Conservation (phyloP, 495 filamentous ascomycete species). For the Podospora anserina region DNA sequence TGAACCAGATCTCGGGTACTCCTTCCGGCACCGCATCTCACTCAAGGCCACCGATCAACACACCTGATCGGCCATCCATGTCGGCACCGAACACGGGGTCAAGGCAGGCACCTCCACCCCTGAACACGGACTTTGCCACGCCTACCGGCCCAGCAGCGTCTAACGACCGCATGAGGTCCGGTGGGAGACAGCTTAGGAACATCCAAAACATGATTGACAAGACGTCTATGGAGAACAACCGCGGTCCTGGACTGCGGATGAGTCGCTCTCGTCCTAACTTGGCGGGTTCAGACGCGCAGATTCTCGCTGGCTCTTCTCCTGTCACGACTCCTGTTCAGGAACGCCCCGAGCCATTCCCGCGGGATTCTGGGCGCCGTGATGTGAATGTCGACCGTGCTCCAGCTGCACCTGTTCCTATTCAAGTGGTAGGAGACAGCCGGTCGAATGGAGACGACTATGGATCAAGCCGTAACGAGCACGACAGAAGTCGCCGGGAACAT, state of each 20-base stretch:
- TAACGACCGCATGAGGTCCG: slow-evolving; percentile 45
- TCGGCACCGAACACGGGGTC: slow-evolving; percentile 23
- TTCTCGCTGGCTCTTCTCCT: slow-evolving; percentile 46
- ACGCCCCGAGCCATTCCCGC: slow-evolving; percentile 39
- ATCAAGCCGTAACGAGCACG: slow-evolving; percentile 36
- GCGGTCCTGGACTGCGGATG: slow-evolving; percentile 34
- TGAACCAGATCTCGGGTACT: slow-evolving; percentile 35
- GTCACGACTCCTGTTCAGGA: slow-evolving; percentile 45
- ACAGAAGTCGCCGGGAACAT: slow-evolving; percentile 44
- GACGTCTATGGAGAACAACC: slow-evolving; percentile 34
- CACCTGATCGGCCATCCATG: slow-evolving; percentile 36
- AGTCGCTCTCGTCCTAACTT: slow-evolving; percentile 40
- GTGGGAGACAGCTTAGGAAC: slow-evolving; percentile 46
- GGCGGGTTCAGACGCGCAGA: slow-evolving; percentile 47
- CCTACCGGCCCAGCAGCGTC: slow-evolving; percentile 49
- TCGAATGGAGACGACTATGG: slow-evolving; percentile 37
- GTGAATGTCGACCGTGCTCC: slow-evolving; percentile 20
- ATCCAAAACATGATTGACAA: slow-evolving; percentile 53
- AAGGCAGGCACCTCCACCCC: slow-evolving; percentile 24
- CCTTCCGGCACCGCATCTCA: slow-evolving; percentile 26
- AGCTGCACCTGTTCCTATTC: slow-evolving; percentile 26
- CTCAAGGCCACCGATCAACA: slow-evolving; percentile 32
- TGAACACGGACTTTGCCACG: slow-evolving; percentile 36
- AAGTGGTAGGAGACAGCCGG: slow-evolving; percentile 33
- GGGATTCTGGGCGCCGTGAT: slow-evolving; percentile 27